Percentiles rank a stretch among this genome's conserved stretches.
Conservation (phyloP, 2,329 filamentous ascomycete genomes). For the Fusarium domesticum region DNA sequence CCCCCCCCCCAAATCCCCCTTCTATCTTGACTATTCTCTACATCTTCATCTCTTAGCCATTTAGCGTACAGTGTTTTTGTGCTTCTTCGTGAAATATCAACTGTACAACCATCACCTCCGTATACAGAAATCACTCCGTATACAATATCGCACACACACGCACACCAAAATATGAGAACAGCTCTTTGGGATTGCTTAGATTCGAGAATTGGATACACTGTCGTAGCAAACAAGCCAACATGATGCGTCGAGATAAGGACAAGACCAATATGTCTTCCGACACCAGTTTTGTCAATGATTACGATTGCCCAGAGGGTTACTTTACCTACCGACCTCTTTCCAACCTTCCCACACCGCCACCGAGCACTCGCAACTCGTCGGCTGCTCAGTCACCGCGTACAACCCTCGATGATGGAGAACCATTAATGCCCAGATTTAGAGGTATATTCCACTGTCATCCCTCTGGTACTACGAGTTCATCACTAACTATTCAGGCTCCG, state of each 20-base stretch:
- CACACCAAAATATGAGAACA: constrained; percentile 25
- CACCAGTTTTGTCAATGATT: constrained; percentile 17
- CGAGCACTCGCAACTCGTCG: constrained; percentile 47
- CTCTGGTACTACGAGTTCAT: not conserved
- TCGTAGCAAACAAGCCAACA: constrained; percentile 11
- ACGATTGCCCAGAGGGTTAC: constrained; percentile 42
- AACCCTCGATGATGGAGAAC: constrained; percentile 44
- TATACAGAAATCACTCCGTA: constrained; percentile 8
- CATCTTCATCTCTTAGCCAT: too few species aligned
- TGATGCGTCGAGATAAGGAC: constrained; percentile 26
- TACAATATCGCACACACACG: constrained; percentile 10
- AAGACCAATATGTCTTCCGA: constrained; percentile 9
- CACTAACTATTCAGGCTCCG: constrained; percentile 50
- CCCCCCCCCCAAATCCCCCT: too few species aligned
- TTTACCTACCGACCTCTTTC: constrained; percentile 67
- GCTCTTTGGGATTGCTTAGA: constrained; percentile 17
- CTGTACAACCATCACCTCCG: constrained; percentile 6
- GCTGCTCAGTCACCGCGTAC: constrained; percentile 43
- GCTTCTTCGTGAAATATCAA: too few species aligned
- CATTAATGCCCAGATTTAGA: constrained; percentile 38
- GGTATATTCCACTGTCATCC: constrained; percentile 31
- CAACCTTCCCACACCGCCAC: constrained; percentile 64
- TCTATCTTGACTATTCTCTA: too few species aligned
- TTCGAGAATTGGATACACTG: constrained; percentile 20
- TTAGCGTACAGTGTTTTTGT: too few species aligned